Percentiles rank a stretch among this genome's conserved stretches.
Evolutionary conservation across 1,139 yeast genomes (phyloP).

Genomic region (Candida sp.): DNA sequence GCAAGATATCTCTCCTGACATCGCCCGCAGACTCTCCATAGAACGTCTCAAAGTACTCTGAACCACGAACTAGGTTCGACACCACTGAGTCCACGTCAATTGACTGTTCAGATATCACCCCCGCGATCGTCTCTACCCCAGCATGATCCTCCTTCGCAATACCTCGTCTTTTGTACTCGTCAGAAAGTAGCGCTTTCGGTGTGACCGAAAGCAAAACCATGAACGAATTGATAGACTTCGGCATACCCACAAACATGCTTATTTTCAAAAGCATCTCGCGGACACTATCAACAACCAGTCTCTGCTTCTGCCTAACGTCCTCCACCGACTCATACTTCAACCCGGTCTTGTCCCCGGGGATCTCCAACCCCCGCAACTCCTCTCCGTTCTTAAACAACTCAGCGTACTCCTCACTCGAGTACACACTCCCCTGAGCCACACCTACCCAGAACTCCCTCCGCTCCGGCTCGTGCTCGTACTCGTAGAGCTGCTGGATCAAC

Average conservation of each 20-base stretch:
- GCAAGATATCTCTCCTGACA: conserved; percentile 62
- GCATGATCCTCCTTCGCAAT: conserved; percentile 20
- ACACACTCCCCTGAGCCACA: conserved; percentile 38
- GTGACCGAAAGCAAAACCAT: conserved; percentile 66
- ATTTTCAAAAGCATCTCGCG: conserved; percentile 81
- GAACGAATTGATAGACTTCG: conserved; percentile 81
- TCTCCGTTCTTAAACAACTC: conserved; percentile 47
- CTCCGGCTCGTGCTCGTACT: conserved; percentile 16
- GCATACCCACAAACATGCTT: conserved; percentile 83
- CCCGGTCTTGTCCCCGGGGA: conserved; percentile 36
- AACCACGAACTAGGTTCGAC: conserved; percentile 51
- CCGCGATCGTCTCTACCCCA: conserved; percentile 44
- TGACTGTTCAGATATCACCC: conserved; percentile 38
- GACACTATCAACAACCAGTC: conserved; percentile 55
- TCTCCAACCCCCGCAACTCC: conserved; percentile 44
- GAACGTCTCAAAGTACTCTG: conserved; percentile 70
- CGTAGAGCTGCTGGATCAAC: conserved; percentile 51
- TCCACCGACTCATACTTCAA: conserved; percentile 32
- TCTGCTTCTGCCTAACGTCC: conserved; percentile 40
- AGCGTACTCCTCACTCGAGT: conserved; percentile 37
- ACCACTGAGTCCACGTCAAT: conserved; percentile 33
- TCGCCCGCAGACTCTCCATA: conserved; percentile 46
- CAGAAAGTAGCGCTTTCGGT: conserved; percentile 47
- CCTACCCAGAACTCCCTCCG: conserved; percentile 6
- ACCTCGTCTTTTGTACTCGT: conserved; percentile 29